Conservation (phyloP, 192 early-diverging fungal species). For the Coemansia sp. region DNA sequence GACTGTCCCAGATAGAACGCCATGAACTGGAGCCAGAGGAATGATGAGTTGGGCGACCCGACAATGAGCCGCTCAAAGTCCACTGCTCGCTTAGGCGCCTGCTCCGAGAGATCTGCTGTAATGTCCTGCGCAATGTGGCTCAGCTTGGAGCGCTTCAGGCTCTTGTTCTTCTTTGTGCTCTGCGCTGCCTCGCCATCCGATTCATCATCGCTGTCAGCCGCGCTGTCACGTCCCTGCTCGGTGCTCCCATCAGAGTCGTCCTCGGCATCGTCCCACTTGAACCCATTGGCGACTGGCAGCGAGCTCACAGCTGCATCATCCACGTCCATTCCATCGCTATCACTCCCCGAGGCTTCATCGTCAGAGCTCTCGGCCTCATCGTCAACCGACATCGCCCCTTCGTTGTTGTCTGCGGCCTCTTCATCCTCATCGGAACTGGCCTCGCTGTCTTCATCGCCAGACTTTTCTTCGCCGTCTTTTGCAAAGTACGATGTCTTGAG, state of each 20-base stretch:
- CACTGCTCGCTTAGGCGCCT: slow-evolving; percentile 71
- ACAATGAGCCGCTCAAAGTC: slow-evolving; percentile 94
- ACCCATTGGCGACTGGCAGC: slow-evolving; percentile 45
- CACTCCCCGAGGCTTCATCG: neutral
- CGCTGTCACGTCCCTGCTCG: slow-evolving; percentile 13
- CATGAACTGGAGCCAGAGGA: slow-evolving; percentile 99
- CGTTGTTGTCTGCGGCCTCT: slow-evolving; percentile 5
- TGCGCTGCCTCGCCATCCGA: slow-evolving; percentile 57
- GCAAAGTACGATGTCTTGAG: slow-evolving; percentile 87
- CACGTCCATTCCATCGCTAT: slow-evolving; percentile 15
- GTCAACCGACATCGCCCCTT: neutral
- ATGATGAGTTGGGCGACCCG: slow-evolving; percentile 94
- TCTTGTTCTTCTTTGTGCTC: slow-evolving; percentile 9
- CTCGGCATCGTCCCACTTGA: slow-evolving; percentile 54
- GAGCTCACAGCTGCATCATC: slow-evolving; percentile 20
- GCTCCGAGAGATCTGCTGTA: slow-evolving; percentile 65
- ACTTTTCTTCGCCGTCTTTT: slow-evolving; percentile 50
- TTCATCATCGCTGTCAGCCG: slow-evolving; percentile 50
- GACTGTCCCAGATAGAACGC: slow-evolving; percentile 95
- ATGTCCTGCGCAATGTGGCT: slow-evolving; percentile 66
- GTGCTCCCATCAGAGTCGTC: slow-evolving; percentile 30
- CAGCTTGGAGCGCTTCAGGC: slow-evolving; percentile 59
- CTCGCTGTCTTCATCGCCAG: slow-evolving; percentile 39
- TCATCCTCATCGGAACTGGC: slow-evolving; percentile 8
- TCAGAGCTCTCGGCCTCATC: slow-evolving; percentile 34